Evolutionary conservation across 306 rosid species (phyloP), one percentile per base, ranked within the genome.

Genomic region (Arachis stenosperma): DNA sequence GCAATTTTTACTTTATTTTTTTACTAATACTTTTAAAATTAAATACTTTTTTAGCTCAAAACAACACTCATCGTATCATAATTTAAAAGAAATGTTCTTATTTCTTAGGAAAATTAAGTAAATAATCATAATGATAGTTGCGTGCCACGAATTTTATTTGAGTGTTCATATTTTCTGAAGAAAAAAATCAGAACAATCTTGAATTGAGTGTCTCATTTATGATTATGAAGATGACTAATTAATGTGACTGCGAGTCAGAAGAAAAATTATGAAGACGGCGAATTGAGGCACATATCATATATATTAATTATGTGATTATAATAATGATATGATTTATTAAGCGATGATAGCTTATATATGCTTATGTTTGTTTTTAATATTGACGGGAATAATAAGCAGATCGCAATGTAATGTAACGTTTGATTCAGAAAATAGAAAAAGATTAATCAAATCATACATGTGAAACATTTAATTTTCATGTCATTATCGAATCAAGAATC

Each of bases 401-500:
- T 41, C 52, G 64, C 43, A 48, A n/a, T 42, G 7, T 5, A 6
- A 42, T 29, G 64, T 52, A 70, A 75, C 12, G 22, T 6, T 58
- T 67, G 43, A 15, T 76, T 13, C 37, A 33, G 4, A 33, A 22
- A 22, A 48, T 47, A 8, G 11, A 47, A 42, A 59, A 41, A 22
- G 13, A 68, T 67, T 17, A 61, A 61, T 36, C 41, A 61, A 51
- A 61, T 13, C 3, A 50, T 42, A 41, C 71, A 61, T 46, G 75
- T 12, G 67, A 63, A 47, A 65, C 73, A 57, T 64, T 59, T 64
- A 47, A 69, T 40, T 3, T 9, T 61, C 57, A 53, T 13, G 71
- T 77, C 76, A 14, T 36, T 55, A 10, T 71, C 82, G 56, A 29
- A 71, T 64, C 44, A 56, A 56, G 44, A 56, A 36, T 64, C 1